Percentiles rank a stretch among this genome's conserved stretches.
phyloP scores from a whole-genome alignment of 495 filamentous ascomycete species.

The Entonaema liquescens region DNA sequence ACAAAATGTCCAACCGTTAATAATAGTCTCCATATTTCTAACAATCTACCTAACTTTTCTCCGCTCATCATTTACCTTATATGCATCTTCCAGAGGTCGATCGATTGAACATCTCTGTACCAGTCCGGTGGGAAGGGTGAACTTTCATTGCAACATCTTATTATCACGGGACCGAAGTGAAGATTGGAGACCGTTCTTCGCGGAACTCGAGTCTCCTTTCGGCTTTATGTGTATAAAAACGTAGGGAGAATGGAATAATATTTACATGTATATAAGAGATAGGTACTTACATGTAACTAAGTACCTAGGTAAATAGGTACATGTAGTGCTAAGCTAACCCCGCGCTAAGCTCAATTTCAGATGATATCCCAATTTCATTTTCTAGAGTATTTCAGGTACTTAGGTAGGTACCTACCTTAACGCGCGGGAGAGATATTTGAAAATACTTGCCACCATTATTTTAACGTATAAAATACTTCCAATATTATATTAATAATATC shows the following conservation, averaged over 20 bases:
- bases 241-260: neutral
- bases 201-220: neutral
- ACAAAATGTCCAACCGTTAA: neutral
- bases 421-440: no score
- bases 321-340: slow-evolving; percentile 19
- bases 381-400: neutral
- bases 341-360: slow-evolving; percentile 24
- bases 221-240: neutral
- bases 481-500: neutral
- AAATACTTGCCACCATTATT: neutral
- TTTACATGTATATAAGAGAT: neutral
- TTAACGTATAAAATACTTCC: neutral
- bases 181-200: neutral
- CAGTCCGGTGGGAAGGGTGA: neutral
- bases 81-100: neutral
- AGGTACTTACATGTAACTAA: neutral
- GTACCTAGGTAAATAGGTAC: neutral
- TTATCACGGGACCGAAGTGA: neutral
- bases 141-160: neutral
- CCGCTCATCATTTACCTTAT: neutral
- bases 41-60: neutral
- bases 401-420: no score
- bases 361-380: neutral
- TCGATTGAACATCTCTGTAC: neutral
- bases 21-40: neutral